Evolutionary conservation across 148 eudicot species (phyloP), one percentile per base, ranked within the genome.

Genomic region (Persicaria tinctoria): DNA sequence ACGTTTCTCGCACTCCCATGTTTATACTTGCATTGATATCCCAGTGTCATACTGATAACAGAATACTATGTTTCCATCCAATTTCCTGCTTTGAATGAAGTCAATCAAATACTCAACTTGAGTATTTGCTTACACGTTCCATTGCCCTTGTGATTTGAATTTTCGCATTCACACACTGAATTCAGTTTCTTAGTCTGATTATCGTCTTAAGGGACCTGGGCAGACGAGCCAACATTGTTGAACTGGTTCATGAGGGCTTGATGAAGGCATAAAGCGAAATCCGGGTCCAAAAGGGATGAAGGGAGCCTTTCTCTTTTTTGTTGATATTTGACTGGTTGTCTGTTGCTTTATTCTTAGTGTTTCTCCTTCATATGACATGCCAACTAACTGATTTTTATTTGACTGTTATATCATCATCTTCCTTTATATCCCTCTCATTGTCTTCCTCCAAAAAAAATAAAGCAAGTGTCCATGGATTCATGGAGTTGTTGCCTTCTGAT

Each of bases 261-360:
- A 32, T 32, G 41, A 32, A 32, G 41, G 41, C 41, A 32, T 32
- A 32, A 32, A 32, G 41, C 41, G 41, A 55, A 55, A 55, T 4
- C 60, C 27, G 41, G 41, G 41, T 60, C 27, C 4, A 27, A 56
- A 56, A 56, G 18, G 18, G 62, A 20, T 56, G 27, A 60, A 18
- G 8, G 4, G 13, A 60, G 44, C 41, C 66, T 56, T 56, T 32
- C 46, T 63, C 68, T 63, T 63, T 63, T 9, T 63, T 63, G 16
- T 14, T 63, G 46, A 57, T 63, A 9, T 32, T 63, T 63, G 68
- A 63, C 68, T 14, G 68, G 0, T 27, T 63, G 68, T 63, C 68
- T 63, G 46, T 63, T 63, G 68, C 68, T 63, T 63, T 63, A 63
- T 63, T 63, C 46, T 8, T 60, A 1, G 13, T 60, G 66, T 63